Conservation (phyloP, 2,329 filamentous ascomycete species). For the Microdochium paspali region DNA sequence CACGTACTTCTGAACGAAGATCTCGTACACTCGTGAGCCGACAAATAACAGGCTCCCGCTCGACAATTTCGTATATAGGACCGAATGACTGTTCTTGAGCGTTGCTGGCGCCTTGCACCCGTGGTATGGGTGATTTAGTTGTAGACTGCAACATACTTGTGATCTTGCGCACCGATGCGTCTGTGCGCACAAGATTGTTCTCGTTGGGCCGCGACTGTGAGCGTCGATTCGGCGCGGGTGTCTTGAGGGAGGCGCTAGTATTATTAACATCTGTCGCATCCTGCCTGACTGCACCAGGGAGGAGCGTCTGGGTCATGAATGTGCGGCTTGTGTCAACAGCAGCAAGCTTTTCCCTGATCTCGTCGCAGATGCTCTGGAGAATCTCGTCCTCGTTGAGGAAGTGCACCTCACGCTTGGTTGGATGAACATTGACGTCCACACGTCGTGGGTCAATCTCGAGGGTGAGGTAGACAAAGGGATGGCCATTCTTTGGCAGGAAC, state of each 20-base stretch:
- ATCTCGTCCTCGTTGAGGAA: slow-evolving; percentile 98
- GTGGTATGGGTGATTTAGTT: slow-evolving; percentile 22
- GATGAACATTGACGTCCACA: slow-evolving; percentile 96
- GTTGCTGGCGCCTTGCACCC: slow-evolving; percentile 12
- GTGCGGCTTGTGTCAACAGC: slow-evolving; percentile 89
- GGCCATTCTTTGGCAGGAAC: slow-evolving; percentile 87
- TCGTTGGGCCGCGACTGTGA: slow-evolving; percentile 56
- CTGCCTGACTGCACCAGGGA: slow-evolving; percentile 51
- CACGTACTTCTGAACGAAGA: slow-evolving; percentile 71
- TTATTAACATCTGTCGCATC: slow-evolving; percentile 9
- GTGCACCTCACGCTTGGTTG: slow-evolving; percentile 93
- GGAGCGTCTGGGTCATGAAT: slow-evolving; percentile 85
- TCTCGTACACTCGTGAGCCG: slow-evolving; percentile 78
- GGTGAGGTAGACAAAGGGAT: slow-evolving; percentile 88
- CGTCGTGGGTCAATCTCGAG: slow-evolving; percentile 85
- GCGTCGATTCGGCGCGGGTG: slow-evolving; percentile 24
- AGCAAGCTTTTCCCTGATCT: slow-evolving; percentile 68
- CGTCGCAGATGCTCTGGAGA: slow-evolving; percentile 72
- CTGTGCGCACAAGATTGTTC: slow-evolving; percentile 84
- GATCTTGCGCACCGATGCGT: slow-evolving; percentile 83
- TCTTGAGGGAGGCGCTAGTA: slow-evolving; percentile 17
- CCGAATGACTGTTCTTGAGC: slow-evolving; percentile 17
- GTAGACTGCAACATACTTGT: slow-evolving; percentile 82
- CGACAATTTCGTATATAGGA: slow-evolving; percentile 55
- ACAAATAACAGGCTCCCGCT: slow-evolving; percentile 61